These are phyloP conservation scores for Rhodamnia rubescens DNA, from an alignment of 345 rosid genomes.

Conservation along the genomic window DNA sequence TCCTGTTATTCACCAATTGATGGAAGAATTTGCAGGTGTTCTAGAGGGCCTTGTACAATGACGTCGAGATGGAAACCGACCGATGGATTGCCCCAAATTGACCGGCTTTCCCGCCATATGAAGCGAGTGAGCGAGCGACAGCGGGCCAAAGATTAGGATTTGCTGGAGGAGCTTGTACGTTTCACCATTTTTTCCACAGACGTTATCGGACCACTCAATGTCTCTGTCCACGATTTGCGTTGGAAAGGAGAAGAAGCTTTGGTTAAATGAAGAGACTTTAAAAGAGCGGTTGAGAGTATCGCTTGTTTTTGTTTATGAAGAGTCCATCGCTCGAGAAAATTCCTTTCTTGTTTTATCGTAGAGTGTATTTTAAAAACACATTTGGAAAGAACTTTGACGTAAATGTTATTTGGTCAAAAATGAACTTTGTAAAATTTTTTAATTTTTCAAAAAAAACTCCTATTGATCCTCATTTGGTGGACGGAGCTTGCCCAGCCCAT, in stretches of 20 bases:
- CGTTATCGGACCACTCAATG: background rate
- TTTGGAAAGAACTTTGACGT: too few species aligned
- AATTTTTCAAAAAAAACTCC: too few species aligned
- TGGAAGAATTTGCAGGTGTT: background rate
- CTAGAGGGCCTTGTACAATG: background rate
- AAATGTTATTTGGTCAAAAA: too few species aligned
- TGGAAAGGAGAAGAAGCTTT: background rate
- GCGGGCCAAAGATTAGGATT: background rate
- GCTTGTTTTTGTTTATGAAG: too few species aligned
- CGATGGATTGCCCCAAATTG: background rate
- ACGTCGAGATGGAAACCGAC: background rate
- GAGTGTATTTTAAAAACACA: too few species aligned
- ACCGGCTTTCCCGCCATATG: background rate
- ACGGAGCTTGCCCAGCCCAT: background rate
- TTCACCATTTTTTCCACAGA: background rate
- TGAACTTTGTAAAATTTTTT: too few species aligned
- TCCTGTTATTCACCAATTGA: background rate
- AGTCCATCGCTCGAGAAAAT: background rate
- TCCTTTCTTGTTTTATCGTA: background rate
- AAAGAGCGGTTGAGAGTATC: background rate
- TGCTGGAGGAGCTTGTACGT: background rate
- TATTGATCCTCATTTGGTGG: background rate
- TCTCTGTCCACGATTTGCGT: background rate
- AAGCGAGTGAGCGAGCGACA: background rate
- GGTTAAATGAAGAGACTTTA: background rate